Evolutionary conservation across 495 filamentous ascomycete species (phyloP), one percentile per base, ranked within the genome.

Genomic region (Neurospora sp.): DNA sequence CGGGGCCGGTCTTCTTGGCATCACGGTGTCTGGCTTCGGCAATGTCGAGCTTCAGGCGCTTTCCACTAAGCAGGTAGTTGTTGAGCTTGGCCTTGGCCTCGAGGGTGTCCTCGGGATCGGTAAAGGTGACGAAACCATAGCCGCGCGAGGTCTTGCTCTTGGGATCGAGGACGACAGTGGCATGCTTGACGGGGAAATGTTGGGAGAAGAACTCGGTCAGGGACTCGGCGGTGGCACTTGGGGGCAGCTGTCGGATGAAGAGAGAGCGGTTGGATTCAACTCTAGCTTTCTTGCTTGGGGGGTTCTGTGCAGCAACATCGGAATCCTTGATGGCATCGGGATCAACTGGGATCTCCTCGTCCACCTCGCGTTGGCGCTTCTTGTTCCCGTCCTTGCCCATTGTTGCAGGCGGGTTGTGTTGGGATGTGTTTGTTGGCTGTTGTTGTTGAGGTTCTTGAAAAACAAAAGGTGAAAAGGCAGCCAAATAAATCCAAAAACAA

Each of bases 41-140:
- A 79, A 96, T 86, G 77, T 98, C 95, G 62, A 98, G 87, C 72
- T 87, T 90, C 77, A 99, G 89, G 75, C 91, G 92, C 75, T 92
- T 89, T 1, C 94, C 95, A 42, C 92, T 86, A 41, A 97, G 87
- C 27, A 87, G 83, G 62, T 89, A 82, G 69, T 90, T 90, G 78
- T 96, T 88, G 78, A 97, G 89, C 79, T 94, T 90, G 74, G 92
- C 87, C 78, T 90, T 85, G 18, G 96, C 96, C 70, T 88, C 85
- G 75, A 91, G 82, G 37, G 96, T 94, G 83, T 99, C 96, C 74
- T 97, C 94, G 70, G 92, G 86, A 78, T 98, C 95, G 77, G 94
- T 91, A 77, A 98, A 97, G 14, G 96, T 97, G 69, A 98, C 94
- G 82, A 99, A 99, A 69, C 96, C 96, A 81, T 92, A 99, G 11